Evolutionary conservation across 306 rosid species (phyloP).

Genomic region (Cicer bijugum): DNA sequence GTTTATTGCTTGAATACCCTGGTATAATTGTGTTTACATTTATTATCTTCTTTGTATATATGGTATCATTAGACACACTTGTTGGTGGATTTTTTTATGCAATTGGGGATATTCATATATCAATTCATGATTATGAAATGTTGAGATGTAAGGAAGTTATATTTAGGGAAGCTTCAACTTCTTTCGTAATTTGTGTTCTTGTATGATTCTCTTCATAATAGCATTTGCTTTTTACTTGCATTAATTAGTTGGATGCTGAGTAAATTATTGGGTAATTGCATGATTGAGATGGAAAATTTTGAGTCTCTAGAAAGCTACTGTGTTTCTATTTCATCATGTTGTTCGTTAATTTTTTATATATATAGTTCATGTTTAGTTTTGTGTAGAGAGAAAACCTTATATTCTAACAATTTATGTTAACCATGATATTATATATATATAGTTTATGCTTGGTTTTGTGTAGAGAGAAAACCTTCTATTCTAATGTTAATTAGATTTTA

Average conservation of each 20-base stretch:
- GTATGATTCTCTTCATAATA: conserved; percentile 10
- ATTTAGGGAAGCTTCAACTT: background rate
- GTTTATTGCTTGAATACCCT: conserved; percentile 19
- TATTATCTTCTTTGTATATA: background rate
- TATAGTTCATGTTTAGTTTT: too few relatives aligned
- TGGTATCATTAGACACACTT: background rate
- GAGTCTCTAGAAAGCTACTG: conserved; percentile 4
- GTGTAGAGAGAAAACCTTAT: too few relatives aligned
- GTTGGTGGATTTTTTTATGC: background rate
- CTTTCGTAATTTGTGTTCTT: background rate
- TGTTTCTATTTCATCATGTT: background rate
- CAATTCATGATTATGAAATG: too few relatives aligned
- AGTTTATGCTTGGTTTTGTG: too few relatives aligned
- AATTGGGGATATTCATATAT: background rate
- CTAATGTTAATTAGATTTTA: too few relatives aligned
- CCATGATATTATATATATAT: too few relatives aligned
- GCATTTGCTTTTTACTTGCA: background rate
- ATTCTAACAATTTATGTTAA: too few relatives aligned
- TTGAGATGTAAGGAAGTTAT: background rate
- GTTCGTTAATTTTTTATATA: background rate
- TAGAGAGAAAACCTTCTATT: too few relatives aligned
- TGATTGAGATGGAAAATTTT: background rate
- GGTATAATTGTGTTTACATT: background rate
- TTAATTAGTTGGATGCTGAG: conserved; percentile 13
- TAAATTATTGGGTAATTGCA: conserved; percentile 18